These are phyloP conservation scores for Puccinia coronata DNA, from an alignment of 1,284 basidiomycete species.

Conservation along the genomic window DNA sequence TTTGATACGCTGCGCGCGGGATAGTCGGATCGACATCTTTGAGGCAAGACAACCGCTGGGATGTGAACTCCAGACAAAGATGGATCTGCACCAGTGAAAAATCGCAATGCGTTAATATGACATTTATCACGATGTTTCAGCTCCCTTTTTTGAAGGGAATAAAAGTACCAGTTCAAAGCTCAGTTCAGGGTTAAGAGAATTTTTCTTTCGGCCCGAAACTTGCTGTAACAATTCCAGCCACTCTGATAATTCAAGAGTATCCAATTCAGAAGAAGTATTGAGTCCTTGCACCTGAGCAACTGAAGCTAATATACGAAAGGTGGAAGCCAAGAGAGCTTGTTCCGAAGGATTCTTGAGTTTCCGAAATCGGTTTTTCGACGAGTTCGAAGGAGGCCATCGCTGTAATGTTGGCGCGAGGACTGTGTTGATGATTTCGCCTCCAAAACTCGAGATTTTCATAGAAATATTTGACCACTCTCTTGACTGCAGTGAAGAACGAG, in stretches of 20 bases:
- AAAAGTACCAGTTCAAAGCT: slow-evolving; percentile 34
- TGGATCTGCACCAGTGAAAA: background rate
- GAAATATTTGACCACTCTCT: slow-evolving; percentile 30
- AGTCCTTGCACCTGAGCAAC: background rate
- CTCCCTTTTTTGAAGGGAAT: background rate
- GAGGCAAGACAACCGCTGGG: background rate
- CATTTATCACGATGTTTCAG: background rate
- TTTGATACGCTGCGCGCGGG: slow-evolving; percentile 23
- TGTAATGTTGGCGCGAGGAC: slow-evolving; percentile 17
- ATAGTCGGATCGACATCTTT: slow-evolving; percentile 16
- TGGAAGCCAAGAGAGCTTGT: slow-evolving; percentile 4
- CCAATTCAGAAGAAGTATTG: slow-evolving; percentile 13
- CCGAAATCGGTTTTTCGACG: slow-evolving; percentile 32
- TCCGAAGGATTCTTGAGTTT: slow-evolving; percentile 14
- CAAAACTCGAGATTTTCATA: slow-evolving; percentile 3
- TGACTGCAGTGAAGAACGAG: slow-evolving; percentile 32
- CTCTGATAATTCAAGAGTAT: slow-evolving; percentile 13
- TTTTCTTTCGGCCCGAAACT: slow-evolving; percentile 2
- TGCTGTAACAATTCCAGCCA: slow-evolving; percentile 20
- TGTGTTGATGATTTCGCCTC: slow-evolving; percentile 8
- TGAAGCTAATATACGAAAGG: slow-evolving; percentile 25
- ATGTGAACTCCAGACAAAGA: slow-evolving; percentile 6
- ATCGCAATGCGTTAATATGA: background rate
- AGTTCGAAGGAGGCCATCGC: background rate
- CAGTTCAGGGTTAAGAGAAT: background rate